phyloP scores from a whole-genome alignment of 2,329 filamentous ascomycete species.

The Sporothrix protearum region DNA sequence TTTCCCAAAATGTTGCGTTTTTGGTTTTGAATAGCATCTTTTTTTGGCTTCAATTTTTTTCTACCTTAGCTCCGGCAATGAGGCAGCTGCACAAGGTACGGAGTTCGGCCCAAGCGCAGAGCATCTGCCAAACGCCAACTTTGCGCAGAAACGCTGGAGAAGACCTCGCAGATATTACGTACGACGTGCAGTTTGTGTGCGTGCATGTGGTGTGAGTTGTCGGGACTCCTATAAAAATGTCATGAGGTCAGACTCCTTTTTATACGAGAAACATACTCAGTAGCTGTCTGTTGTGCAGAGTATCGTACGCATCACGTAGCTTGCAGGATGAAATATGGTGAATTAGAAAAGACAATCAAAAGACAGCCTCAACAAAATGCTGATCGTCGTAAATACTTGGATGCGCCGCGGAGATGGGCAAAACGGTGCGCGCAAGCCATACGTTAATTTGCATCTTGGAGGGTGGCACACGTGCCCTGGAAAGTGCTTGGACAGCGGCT shows the following conservation, averaged over 20 bases:
- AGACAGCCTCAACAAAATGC: neutral
- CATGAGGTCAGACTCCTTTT: no score
- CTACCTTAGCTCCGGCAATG: neutral
- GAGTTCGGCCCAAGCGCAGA: neutral
- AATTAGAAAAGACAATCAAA: no score
- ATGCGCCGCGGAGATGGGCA: slow-evolving; percentile 11
- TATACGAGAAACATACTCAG: neutral
- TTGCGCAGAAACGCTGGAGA: neutral
- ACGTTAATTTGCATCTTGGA: neutral
- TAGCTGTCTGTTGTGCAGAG: neutral
- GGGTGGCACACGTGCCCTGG: neutral
- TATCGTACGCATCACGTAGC: neutral
- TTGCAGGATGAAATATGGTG: neutral
- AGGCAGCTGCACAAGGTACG: neutral
- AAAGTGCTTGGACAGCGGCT: neutral
- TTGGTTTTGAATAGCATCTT: neutral
- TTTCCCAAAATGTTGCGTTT: neutral
- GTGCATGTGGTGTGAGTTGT: neutral
- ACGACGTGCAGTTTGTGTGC: neutral
- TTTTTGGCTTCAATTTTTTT: neutral
- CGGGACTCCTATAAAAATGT: no score
- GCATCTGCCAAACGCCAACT: neutral
- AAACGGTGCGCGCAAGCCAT: neutral
- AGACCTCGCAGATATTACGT: slow-evolving; percentile 10
- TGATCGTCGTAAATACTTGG: neutral